These are phyloP conservation scores for Chamaecyparis obtusa DNA, from an alignment of 75 land plant species.

Conservation along the genomic window DNA sequence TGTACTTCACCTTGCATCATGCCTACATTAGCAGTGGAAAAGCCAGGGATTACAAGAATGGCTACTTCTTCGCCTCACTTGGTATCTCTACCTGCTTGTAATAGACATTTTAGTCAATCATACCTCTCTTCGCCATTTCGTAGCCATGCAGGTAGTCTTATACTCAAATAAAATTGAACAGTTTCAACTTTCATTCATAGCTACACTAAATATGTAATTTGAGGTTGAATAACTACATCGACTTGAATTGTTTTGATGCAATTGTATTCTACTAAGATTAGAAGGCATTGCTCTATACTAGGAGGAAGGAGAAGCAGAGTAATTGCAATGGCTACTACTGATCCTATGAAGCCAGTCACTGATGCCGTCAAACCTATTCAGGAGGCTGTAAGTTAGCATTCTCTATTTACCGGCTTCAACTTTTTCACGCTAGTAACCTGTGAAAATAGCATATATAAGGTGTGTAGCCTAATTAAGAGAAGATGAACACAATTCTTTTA, in stretches of 20 bases:
- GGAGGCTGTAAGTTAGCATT: constrained; percentile 11
- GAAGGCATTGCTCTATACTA: neutral
- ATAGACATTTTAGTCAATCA: neutral
- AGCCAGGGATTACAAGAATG: neutral
- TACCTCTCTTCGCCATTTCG: neutral
- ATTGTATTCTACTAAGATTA: neutral
- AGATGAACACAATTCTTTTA: neutral
- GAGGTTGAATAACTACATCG: neutral
- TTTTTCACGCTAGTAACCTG: neutral
- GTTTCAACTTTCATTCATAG: neutral
- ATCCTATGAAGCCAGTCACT: constrained; percentile 2
- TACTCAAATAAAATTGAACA: neutral
- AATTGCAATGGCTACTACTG: constrained; percentile 17
- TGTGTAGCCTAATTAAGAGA: neutral
- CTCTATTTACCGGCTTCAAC: neutral
- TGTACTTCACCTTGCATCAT: constrained; percentile 6
- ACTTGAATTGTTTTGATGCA: neutral
- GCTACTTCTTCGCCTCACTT: neutral
- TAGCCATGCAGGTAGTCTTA: neutral
- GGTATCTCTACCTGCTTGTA: constrained; percentile 8
- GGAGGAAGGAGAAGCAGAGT: constrained; percentile 9
- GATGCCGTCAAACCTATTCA: constrained; percentile 11
- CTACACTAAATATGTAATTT: neutral
- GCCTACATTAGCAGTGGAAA: neutral
- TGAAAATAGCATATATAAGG: neutral